Base-by-base conservation (phyloP, 2,329 filamentous ascomycete species). In the Aschersonia sp. region DNA sequence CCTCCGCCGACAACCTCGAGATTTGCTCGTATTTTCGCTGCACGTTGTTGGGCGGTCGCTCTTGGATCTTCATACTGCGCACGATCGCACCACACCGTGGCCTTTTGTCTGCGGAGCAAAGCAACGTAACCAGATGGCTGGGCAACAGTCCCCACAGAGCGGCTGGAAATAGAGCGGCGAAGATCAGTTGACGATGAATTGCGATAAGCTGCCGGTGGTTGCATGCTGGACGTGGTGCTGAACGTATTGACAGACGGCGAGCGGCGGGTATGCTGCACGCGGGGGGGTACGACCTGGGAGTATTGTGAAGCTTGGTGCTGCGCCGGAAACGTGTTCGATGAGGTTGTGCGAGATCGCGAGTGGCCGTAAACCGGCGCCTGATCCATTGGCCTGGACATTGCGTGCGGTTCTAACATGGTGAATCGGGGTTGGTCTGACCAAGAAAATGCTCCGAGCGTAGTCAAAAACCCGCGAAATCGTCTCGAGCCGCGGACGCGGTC, bases 11-110 rank as follows among this genome's bases (percentile, higher is more conserved):
- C 79, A 6, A 97, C 82, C 67, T 96, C 88, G 57, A 85, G 79
- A 48, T 83, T 82, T 10, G 92, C 92, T 45, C 88, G 76, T 69
- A 86, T 81, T 70, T 92, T 94, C 50, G 89, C 92, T 39, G 85
- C 84, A 49, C 85, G 79, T 63, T 94, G 88, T 58, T 89, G 84
- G 31, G 87, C 88, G 4, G 83, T 69, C 49, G 92, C 69, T 46
- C 87, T 78, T 1, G 90, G 87, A 62, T 98, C 92, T 65, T 97
- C 88, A 52, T 86, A 81, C 63, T 98, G 92, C 8, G 90, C 78
- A 47, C 89, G 83, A 61, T 97, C 92, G 69, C 89, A 96, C 92
- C 92, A 98, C 5, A 98, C 92, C 0, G 92, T 98, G 33, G 88
- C 92, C 64, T 97, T 97, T 67, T 98, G 92, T 63, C 89, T 90